Conservation (phyloP, 306 rosid species). For the Ochetophila trinervis region DNA sequence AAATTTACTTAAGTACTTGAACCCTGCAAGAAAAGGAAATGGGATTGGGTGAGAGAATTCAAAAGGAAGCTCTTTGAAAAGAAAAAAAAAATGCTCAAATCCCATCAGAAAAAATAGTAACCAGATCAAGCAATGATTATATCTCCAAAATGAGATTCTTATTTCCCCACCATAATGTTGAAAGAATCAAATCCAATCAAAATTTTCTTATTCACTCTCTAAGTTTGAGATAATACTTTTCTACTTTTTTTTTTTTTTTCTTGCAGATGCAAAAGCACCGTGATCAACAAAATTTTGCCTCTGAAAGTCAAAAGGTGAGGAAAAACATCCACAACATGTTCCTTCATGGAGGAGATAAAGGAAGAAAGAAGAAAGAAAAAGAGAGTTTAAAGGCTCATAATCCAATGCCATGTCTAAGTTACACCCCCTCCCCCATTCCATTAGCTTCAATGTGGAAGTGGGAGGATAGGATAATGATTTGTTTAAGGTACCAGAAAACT, state of each 20-base stretch:
- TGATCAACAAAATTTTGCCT: slow-evolving; percentile 51
- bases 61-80: slow-evolving; percentile 27
- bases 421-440: slow-evolving; percentile 12
- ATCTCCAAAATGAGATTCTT: slow-evolving; percentile 39
- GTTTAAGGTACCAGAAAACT: slow-evolving; percentile 31
- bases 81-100: slow-evolving; percentile 28
- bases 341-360: slow-evolving; percentile 40
- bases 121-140: slow-evolving; percentile 38
- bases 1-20: slow-evolving; percentile 1
- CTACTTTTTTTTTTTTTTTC: slow-evolving; percentile 40
- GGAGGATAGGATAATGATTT: slow-evolving; percentile 29
- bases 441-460: slow-evolving; percentile 32
- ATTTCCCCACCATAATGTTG: slow-evolving; percentile 37
- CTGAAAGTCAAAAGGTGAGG: slow-evolving; percentile 58
- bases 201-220: slow-evolving; percentile 32
- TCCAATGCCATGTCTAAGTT: slow-evolving; percentile 38
- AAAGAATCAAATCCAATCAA: slow-evolving; percentile 44
- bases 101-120: slow-evolving; percentile 29
- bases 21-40: slow-evolving; percentile 6
- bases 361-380: slow-evolving; percentile 21
- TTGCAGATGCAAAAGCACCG: slow-evolving; percentile 41
- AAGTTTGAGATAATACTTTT: slow-evolving; percentile 31
- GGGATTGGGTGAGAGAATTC: slow-evolving; percentile 25
- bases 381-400: slow-evolving; percentile 33
- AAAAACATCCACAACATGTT: slow-evolving; percentile 49